Evolutionary conservation across 73 alveolate species (phyloP).

Genomic region (Symbiodinium pilosum): DNA sequence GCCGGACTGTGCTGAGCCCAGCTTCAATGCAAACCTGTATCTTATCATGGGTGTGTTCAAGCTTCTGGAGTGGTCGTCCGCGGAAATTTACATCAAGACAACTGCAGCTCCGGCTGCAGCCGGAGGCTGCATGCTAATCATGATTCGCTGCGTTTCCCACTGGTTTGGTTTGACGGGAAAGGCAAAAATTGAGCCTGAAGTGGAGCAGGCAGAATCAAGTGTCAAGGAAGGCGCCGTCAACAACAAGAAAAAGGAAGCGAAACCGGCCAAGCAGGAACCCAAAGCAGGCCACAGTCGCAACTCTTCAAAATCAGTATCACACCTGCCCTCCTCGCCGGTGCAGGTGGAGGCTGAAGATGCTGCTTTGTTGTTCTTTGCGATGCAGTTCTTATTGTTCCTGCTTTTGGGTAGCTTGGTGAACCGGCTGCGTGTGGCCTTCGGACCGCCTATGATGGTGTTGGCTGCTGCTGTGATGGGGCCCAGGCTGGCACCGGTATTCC

Average conservation of each 20-base stretch:
- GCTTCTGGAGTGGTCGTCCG: constrained; percentile 82
- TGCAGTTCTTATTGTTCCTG: constrained; percentile 50
- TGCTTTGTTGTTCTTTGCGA: constrained; percentile 53
- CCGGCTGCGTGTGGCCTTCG: constrained; percentile 87
- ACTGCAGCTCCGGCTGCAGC: constrained; percentile 91
- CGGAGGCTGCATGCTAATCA: not conserved
- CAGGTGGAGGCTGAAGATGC: constrained; percentile 57
- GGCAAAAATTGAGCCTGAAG: not conserved
- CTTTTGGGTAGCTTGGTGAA: constrained; percentile 61
- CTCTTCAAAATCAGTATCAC: not conserved
- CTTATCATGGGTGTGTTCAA: constrained; percentile 94
- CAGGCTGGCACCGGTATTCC: constrained; percentile 4
- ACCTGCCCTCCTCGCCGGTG: not conserved
- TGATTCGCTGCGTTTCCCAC: not conserved
- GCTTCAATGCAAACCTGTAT: constrained; percentile 84
- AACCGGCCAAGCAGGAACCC: not conserved
- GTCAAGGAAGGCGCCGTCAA: not conserved
- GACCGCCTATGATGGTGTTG: constrained; percentile 86
- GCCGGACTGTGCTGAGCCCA: constrained; percentile 86
- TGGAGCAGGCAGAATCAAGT: not conserved
- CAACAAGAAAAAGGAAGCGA: not conserved
- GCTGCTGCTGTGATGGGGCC: constrained; percentile 65
- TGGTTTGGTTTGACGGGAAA: not conserved
- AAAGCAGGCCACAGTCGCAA: not conserved
- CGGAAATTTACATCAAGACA: constrained; percentile 28